These are phyloP conservation scores for Citrus cavaleriei DNA, from an alignment of 345 rosid genomes.

Conservation along the genomic window DNA sequence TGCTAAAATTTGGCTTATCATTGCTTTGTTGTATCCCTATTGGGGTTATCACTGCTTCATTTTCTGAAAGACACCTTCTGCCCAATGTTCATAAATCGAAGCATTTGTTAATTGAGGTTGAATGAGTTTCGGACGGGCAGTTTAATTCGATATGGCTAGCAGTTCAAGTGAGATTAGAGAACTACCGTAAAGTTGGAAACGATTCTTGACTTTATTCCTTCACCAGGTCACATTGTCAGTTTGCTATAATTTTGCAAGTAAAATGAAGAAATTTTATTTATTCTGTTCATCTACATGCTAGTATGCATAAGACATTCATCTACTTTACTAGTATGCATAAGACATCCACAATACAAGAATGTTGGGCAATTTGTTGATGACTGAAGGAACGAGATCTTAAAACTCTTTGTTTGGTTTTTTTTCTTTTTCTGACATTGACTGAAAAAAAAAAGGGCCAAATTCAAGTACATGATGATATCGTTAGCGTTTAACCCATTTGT, in stretches of 20 bases:
- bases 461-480: not conserved
- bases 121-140: not conserved
- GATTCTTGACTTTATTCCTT: not conserved
- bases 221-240: not conserved
- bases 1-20: not conserved
- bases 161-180: not conserved
- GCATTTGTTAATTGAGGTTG: not conserved
- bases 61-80: not conserved
- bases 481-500: not conserved
- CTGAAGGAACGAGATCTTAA: not conserved
- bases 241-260: not conserved
- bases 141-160: not conserved
- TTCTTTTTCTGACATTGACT: not conserved
- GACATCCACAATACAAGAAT: not conserved
- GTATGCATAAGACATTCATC: not conserved
- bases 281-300: not conserved
- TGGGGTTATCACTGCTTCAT: not conserved
- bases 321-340: too few relatives aligned
- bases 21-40: not conserved
- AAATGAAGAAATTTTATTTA: not conserved
- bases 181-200: not conserved
- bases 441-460: not conserved
- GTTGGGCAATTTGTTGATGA: not conserved
- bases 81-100: not conserved
- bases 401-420: not conserved